phyloP scores from a whole-genome alignment of 2,329 filamentous ascomycete species.

The Fusarium nygamai region DNA sequence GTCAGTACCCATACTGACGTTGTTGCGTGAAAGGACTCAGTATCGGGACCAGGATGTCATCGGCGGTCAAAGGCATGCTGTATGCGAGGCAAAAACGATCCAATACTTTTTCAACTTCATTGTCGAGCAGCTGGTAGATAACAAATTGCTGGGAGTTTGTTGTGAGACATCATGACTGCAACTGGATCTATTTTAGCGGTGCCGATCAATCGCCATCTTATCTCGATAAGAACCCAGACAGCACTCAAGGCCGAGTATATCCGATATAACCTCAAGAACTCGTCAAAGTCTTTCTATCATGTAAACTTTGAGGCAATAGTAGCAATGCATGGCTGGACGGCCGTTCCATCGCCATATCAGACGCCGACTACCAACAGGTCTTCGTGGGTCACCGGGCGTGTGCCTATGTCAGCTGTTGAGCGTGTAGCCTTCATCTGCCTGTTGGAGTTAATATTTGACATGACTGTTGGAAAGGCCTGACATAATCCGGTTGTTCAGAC shows the following conservation, averaged over 20 bases:
- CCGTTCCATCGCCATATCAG: neutral
- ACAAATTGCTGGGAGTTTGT: neutral
- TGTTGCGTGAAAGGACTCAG: neutral
- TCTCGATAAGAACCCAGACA: neutral
- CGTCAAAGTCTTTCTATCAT: neutral
- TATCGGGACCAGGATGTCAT: neutral
- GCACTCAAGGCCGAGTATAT: neutral
- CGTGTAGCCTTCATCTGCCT: neutral
- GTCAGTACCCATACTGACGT: neutral
- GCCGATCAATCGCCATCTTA: neutral
- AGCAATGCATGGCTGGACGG: too few relatives aligned
- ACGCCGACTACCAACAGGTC: too few relatives aligned
- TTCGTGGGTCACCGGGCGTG: neutral
- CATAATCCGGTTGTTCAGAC: neutral
- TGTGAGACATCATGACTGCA: neutral
- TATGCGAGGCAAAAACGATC: too few relatives aligned
- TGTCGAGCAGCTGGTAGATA: neutral
- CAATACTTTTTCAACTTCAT: neutral
- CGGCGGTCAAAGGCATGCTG: too few relatives aligned
- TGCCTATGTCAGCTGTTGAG: too few relatives aligned
- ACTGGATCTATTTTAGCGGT: neutral
- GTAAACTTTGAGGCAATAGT: accelerated
- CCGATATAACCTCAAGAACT: neutral
- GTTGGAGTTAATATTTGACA: neutral
- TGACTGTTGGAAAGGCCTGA: neutral